A percentile compares a stretch with the other conserved stretches of the same genome.
Evolutionary conservation across 2,329 filamentous ascomycete species (phyloP).

Genomic region (Elsinoe perseae): DNA sequence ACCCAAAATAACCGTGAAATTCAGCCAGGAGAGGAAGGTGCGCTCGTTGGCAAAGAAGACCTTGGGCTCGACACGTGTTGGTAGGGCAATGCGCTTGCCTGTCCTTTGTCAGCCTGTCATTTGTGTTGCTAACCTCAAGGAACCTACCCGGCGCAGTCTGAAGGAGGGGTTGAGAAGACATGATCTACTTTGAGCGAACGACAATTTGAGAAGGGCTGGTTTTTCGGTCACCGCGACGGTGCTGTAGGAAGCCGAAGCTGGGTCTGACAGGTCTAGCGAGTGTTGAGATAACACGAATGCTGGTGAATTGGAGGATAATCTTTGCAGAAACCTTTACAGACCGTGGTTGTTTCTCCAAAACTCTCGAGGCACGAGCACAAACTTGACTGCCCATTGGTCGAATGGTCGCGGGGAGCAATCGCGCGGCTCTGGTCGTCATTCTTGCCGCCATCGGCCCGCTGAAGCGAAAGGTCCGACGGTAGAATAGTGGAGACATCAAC

Average conservation of each 20-base stretch:
- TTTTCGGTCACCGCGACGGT: not conserved
- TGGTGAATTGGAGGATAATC: not conserved
- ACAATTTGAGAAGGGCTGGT: not conserved
- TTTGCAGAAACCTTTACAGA: not conserved
- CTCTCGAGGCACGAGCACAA: slow-evolving; percentile 3
- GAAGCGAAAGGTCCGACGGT: not conserved
- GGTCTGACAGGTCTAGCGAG: not conserved
- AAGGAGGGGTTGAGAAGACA: slow-evolving; percentile 95
- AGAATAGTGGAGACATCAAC: slow-evolving; percentile 1
- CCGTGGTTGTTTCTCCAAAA: slow-evolving; percentile 4
- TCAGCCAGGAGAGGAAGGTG: slow-evolving; percentile 98
- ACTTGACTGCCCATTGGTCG: not conserved
- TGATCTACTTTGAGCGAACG: slow-evolving; percentile 36
- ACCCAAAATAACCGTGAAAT: slow-evolving; percentile 97
- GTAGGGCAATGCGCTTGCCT: slow-evolving; percentile 98
- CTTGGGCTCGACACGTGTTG: slow-evolving; percentile 96
- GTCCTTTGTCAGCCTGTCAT: slow-evolving; percentile 13
- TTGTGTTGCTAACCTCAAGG: not conserved
- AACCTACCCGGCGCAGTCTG: slow-evolving; percentile 78
- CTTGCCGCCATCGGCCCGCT: not conserved
- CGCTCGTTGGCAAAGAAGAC: slow-evolving; percentile 99
- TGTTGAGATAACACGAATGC: not conserved
- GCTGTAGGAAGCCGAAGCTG: not conserved
- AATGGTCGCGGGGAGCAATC: not conserved
- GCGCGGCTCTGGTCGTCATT: not conserved